Evolutionary conservation across 306 rosid genomes (phyloP).

Genomic region (Corylus avellana): DNA sequence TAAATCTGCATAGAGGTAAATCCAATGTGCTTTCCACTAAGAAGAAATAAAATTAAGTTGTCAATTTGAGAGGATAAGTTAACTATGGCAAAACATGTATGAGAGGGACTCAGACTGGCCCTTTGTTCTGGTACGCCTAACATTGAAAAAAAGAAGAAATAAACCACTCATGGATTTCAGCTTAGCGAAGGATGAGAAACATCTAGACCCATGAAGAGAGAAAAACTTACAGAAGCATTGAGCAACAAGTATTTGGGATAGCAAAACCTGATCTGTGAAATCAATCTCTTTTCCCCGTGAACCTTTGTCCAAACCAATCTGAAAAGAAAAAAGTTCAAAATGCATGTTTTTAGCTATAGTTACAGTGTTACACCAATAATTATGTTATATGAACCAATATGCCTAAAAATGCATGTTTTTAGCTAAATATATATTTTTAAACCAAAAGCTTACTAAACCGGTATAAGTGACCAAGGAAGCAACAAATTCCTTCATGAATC

Average conservation of each 20-base stretch:
- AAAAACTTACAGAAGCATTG: constrained; percentile 6
- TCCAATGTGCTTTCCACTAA: neutral
- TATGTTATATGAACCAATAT: neutral
- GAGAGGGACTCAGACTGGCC: neutral
- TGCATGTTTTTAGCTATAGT: neutral
- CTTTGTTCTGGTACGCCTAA: neutral
- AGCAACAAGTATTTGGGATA: neutral
- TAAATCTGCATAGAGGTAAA: neutral
- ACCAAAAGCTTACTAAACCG: neutral
- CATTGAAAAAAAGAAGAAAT: neutral
- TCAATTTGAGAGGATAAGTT: neutral
- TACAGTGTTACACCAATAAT: neutral
- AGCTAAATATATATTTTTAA: no score
- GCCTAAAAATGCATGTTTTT: neutral
- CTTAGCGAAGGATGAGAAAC: neutral
- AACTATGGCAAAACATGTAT: neutral
- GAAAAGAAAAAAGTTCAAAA: constrained; percentile 14
- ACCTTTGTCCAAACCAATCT: constrained; percentile 95
- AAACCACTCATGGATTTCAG: neutral
- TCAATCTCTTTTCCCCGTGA: constrained; percentile 63
- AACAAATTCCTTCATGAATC: neutral
- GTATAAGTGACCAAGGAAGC: neutral
- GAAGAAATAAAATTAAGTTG: neutral
- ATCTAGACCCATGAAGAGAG: constrained; percentile 6
- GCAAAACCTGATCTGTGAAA: constrained; percentile 68